Evolutionary conservation across 2,329 filamentous ascomycete genomes (phyloP), one percentile per base, ranked within the genome.

Genomic region (Drechmeria coniospora): DNA sequence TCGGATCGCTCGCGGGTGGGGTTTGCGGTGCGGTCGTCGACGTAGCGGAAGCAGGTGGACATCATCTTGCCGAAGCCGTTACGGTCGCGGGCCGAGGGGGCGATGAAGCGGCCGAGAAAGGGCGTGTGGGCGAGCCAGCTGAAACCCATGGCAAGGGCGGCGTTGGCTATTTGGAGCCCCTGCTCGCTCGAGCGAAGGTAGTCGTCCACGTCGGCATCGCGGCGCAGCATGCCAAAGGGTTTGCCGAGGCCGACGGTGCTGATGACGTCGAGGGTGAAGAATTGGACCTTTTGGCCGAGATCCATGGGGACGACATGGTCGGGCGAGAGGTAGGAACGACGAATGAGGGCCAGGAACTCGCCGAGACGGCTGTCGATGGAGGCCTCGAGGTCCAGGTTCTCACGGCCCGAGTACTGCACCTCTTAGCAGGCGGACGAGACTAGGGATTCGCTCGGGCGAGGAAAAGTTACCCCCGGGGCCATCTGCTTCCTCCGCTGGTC

Each of bases 231-330:
- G 15, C 64, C 62, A 29, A 65, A 68, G 0, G 57, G 27, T 10
- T 53, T 45, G n/a, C 65, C 64, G 11, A 68, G 55, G 1, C 61
- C 59, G 11, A 71, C 45, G 15, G 53, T 49, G 23, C 56, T 62
- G 32, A 71, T 64, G 7, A 67, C 60, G 35, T 71, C 67, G 2
- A 70, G 45, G 0, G 63, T 63, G 31, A 69, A 61, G 42, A 53
- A 67, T 12, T 64, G 57, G 0, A 60, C 44, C 30, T 61, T 61
- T 11, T 46, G 41, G 7, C 57, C 59, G 6, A 68, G 40, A 32
- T 69, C 62, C 40, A 68, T 52, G 0, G 46, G 51, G 5, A 40
- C 36, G 8, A 46, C 35, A 5, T 26, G 12, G 1, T 47, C 35
- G 5, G 36, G 46, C 0, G 54, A 56, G 3, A 57, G 36, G 29